Evolutionary conservation across 225 moss, liverwort and hornwort genomes (phyloP), one percentile per base, ranked within the genome.

Genomic region (Polytrichum formosum): DNA sequence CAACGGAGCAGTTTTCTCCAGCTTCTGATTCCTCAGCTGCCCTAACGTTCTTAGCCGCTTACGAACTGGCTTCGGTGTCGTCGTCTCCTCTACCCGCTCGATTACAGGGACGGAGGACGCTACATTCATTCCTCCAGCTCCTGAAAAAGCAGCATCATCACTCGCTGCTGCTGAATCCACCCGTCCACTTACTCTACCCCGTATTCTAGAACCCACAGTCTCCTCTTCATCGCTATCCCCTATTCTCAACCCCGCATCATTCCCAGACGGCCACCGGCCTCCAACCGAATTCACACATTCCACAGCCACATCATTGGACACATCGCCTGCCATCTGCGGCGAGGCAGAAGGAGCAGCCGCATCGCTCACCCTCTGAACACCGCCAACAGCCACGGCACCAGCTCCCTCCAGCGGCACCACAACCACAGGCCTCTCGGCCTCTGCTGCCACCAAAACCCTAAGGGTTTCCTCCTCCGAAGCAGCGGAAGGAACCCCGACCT

Each of bases 21-120:
- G 73, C 68, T 82, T 95, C 28, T 76, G 82, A 7, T 62, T 86
- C 55, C 87, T 65, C 62, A 95, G 84, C 78, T 95, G 92, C 71
- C 91, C 91, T 60, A 95, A 82, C 2, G 95, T 95, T 58, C 91
- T 84, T 68, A 95, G 80, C 70, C 95, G 89, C 78, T 92, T 92
- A 5, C 89, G 95, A 46, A 87, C 77, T 62, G 87, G 83, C 26
- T 86, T 90, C 6, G 69, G 63, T 53, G 26, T 10, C 16, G 29
- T 26, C 16, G 26, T 63, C 46, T 55, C 74, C 21, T 67, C 53
- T 21, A 27, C 68, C 31, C 74, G 21, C 20, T n/a, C 70, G 22
- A 75, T 7, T 35, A 6, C 63, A 54, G 73, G 75, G 26, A 6
- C 66, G 28, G 75, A 70, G 21, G 73, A 75, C 29, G 20, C 53